Conservation (phyloP, 176 grass and related monocot genomes). For the Areca catechu region DNA sequence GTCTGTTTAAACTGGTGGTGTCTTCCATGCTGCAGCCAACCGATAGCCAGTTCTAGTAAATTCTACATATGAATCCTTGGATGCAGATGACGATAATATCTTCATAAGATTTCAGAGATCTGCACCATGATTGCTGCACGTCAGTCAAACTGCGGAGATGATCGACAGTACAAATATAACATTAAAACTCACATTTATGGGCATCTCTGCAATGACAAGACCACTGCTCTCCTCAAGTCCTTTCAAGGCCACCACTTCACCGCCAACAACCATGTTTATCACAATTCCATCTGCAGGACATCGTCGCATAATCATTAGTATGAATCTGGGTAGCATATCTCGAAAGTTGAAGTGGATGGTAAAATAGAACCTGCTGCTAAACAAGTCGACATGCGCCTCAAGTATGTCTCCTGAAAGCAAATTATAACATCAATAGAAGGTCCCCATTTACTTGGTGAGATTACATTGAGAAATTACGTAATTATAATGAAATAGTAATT, state of each 20-base stretch:
- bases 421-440: background rate
- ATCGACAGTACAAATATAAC: background rate
- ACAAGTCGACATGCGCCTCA: constrained; percentile 72
- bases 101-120: constrained; percentile 86
- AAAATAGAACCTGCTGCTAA: constrained; percentile 55
- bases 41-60: no score
- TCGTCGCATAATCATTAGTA: background rate
- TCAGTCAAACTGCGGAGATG: constrained; percentile 3
- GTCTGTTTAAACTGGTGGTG: no score
- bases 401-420: constrained; percentile 68
- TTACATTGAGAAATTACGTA: no score
- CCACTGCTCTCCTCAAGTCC: constrained; percentile 72
- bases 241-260: constrained; percentile 64
- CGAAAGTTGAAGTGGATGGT: background rate
- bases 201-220: constrained; percentile 83
- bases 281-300: constrained; percentile 62
- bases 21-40: no score
- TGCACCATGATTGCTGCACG: constrained; percentile 23
- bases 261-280: constrained; percentile 97
- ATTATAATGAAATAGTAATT: no score
- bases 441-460: no score
- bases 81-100: background rate
- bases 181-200: constrained; percentile 63
- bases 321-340: background rate
- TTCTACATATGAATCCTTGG: no score